Conservation (phyloP, 2,329 filamentous ascomycete genomes). For the Setomelanomma holmii region DNA sequence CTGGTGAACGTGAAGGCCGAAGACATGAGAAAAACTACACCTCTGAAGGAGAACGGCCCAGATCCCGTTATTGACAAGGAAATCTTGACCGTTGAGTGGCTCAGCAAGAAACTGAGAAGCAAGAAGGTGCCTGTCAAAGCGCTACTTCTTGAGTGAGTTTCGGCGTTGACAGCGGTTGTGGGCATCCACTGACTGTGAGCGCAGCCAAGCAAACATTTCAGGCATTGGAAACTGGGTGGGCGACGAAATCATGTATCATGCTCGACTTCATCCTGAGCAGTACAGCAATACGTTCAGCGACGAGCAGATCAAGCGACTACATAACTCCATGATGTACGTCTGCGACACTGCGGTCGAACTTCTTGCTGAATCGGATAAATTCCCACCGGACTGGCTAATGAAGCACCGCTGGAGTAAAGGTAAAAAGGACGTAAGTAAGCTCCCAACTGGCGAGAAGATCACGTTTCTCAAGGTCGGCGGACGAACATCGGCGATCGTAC, state of each 20-base stretch:
- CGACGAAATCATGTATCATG: conserved; percentile 91
- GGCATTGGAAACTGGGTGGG: conserved; percentile 98
- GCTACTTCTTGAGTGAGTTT: conserved; percentile 79
- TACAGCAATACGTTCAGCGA: conserved; percentile 83
- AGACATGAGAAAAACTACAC: conserved; percentile 76
- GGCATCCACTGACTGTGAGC: too few relatives aligned
- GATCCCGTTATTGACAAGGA: conserved; percentile 88
- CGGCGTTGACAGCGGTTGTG: too few relatives aligned
- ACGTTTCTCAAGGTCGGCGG: conserved; percentile 89
- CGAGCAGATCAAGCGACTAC: conserved; percentile 73
- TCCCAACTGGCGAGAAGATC: conserved; percentile 87
- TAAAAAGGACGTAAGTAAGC: conserved; percentile 70
- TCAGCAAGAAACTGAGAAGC: conserved; percentile 72
- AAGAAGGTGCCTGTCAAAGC: conserved; percentile 91
- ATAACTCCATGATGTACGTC: conserved; percentile 77
- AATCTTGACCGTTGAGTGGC: conserved; percentile 76
- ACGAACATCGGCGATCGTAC: conserved; percentile 88
- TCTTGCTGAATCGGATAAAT: conserved; percentile 81
- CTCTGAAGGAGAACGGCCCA: conserved; percentile 89
- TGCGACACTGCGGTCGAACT: conserved; percentile 80
- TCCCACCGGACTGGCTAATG: conserved; percentile 86
- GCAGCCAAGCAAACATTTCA: conserved; percentile 74
- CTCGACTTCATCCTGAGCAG: conserved; percentile 88
- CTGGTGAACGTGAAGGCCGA: conserved; percentile 81
- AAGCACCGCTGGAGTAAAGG: conserved; percentile 89